Percentiles rank a stretch among this genome's conserved stretches.
These are phyloP conservation scores for Thymus quinquecostatus DNA, from an alignment of 257 asterid genomes.

Conservation along the genomic window DNA sequence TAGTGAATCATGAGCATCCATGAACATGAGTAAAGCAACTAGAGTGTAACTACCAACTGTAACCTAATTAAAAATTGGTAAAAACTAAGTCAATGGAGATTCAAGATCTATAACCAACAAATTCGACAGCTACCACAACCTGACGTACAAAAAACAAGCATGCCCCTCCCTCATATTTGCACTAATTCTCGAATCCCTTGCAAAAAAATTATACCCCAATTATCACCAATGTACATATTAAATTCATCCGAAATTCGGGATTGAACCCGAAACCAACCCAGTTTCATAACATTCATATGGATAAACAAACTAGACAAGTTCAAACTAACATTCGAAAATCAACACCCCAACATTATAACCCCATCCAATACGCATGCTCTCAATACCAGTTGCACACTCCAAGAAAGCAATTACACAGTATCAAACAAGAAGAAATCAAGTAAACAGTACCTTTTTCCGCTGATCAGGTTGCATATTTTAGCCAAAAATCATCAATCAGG, in stretches of 20 bases:
- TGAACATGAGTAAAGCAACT: constrained; percentile 9
- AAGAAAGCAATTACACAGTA: constrained; percentile 17
- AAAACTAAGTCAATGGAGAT: constrained; percentile 5
- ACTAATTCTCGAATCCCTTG: constrained; percentile 18
- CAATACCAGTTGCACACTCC: neutral
- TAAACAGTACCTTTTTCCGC: constrained; percentile 62
- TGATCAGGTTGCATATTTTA: constrained; percentile 81
- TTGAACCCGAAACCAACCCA: constrained; percentile 2
- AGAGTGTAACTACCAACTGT: neutral
- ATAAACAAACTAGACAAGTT: constrained; percentile 14
- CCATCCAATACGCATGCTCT: neutral
- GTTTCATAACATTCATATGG: constrained; percentile 6
- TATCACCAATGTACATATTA: constrained; percentile 24
- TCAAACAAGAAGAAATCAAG: constrained; percentile 3
- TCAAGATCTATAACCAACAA: constrained; percentile 15
- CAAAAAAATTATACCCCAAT: constrained; percentile 8
- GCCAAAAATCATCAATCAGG: constrained; percentile 61
- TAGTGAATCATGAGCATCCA: neutral
- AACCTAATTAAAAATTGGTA: neutral
- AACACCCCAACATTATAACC: constrained; percentile 8
- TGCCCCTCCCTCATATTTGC: constrained; percentile 8
- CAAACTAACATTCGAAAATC: constrained; percentile 33
- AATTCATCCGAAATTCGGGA: neutral
- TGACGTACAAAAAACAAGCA: constrained; percentile 12
- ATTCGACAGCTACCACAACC: constrained; percentile 18